These are phyloP conservation scores for Ascochyta pisi DNA, from an alignment of 2,329 filamentous ascomycete genomes.

Conservation along the genomic window DNA sequence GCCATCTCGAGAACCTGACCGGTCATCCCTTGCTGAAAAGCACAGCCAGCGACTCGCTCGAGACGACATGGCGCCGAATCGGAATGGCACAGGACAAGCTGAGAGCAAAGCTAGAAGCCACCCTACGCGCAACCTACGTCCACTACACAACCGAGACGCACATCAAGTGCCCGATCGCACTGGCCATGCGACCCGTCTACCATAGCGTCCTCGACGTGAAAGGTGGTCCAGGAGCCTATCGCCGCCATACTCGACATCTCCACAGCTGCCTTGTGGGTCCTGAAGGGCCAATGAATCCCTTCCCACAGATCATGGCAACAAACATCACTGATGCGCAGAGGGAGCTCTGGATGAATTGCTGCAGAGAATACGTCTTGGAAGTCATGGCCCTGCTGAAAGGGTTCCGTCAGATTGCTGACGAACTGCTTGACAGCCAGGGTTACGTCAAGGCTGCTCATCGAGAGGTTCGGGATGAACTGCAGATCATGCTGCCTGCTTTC, in stretches of 20 bases:
- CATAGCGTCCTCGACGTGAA: neutral
- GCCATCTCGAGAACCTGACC: neutral
- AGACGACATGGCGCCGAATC: neutral
- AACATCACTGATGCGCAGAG: neutral
- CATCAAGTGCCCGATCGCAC: slow-evolving; percentile 14
- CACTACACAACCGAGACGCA: slow-evolving; percentile 18
- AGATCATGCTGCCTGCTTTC: slow-evolving; percentile 5
- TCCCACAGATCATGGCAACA: slow-evolving; percentile 1
- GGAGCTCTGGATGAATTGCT: slow-evolving; percentile 1
- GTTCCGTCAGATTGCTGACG: slow-evolving; percentile 3
- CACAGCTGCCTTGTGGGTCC: neutral
- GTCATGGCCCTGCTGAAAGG: neutral
- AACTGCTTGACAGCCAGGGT: slow-evolving; percentile 7
- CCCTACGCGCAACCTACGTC: slow-evolving; percentile 6
- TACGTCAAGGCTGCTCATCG: slow-evolving; percentile 1
- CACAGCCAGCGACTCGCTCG: slow-evolving; percentile 3
- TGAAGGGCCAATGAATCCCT: neutral
- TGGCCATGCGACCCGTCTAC: slow-evolving; percentile 14
- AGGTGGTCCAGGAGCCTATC: slow-evolving; percentile 4
- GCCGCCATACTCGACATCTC: neutral
- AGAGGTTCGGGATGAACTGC: neutral
- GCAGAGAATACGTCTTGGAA: slow-evolving; percentile 4
- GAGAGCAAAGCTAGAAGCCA: neutral
- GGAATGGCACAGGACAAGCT: neutral
- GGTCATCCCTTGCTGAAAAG: slow-evolving; percentile 2